phyloP scores from a whole-genome alignment of 2,329 filamentous ascomycete genomes.

The Grosmannia huntii region DNA sequence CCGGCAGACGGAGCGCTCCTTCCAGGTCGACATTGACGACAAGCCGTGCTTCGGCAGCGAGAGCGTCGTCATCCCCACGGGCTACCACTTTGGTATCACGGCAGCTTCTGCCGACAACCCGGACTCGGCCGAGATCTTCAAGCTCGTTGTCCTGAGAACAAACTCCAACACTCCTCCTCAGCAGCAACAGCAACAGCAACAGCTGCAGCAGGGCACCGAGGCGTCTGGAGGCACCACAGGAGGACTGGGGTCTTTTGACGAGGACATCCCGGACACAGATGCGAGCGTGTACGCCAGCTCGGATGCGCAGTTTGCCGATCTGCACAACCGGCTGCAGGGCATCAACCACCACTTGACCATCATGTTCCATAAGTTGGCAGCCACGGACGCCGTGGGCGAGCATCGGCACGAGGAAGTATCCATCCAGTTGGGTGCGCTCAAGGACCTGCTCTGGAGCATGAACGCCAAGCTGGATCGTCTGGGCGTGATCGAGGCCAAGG shows the following conservation, averaged over 20 bases:
- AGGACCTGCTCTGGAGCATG: constrained; percentile 28
- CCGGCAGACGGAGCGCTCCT: constrained; percentile 45
- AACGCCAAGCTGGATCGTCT: constrained; percentile 30
- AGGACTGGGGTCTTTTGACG: constrained; percentile 13
- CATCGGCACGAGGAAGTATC: constrained; percentile 43
- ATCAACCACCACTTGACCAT: constrained; percentile 56
- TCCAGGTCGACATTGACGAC: constrained; percentile 73
- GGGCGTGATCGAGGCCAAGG: constrained; percentile 25
- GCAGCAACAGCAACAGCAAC: constrained; percentile 8
- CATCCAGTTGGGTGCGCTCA: constrained; percentile 32
- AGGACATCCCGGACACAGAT: constrained; percentile 33
- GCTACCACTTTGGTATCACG: constrained; percentile 77
- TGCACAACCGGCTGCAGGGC: constrained; percentile 71
- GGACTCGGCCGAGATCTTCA: constrained; percentile 90
- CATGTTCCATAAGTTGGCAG: constrained; percentile 44
- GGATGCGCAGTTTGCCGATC: constrained; percentile 61
- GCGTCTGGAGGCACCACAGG: background rate
- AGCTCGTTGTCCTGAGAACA: constrained; percentile 52
- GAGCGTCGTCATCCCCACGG: constrained; percentile 64
- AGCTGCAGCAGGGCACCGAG: background rate
- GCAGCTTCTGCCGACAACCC: constrained; percentile 83
- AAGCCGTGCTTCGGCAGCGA: constrained; percentile 70
- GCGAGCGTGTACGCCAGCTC: constrained; percentile 36
- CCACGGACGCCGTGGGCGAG: constrained; percentile 37
- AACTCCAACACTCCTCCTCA: background rate